phyloP scores from a whole-genome alignment of 2,329 filamentous ascomycete species.

The Fusarium continuum region DNA sequence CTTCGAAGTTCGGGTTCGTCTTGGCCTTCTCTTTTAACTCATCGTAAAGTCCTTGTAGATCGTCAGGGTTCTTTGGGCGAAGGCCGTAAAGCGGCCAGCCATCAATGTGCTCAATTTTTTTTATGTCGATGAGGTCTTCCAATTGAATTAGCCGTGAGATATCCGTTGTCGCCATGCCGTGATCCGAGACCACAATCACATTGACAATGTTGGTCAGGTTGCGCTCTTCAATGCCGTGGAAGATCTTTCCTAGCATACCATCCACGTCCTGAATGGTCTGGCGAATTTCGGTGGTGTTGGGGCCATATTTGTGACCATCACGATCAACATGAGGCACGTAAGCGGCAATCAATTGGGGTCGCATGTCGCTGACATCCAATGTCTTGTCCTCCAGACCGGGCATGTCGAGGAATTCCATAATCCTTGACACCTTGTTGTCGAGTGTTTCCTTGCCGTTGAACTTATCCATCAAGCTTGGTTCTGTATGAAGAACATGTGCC shows the following conservation, averaged over 20 bases:
- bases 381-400: constrained; percentile 73
- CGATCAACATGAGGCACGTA: constrained; percentile 94
- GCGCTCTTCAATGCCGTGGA: constrained; percentile 78
- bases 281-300: constrained; percentile 92
- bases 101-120: constrained; percentile 82
- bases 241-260: constrained; percentile 79
- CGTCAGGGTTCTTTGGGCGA: constrained; percentile 74
- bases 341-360: constrained; percentile 90
- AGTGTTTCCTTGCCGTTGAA: constrained; percentile 83
- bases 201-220: constrained; percentile 93
- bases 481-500: constrained; percentile 78
- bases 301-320: constrained; percentile 87
- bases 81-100: constrained; percentile 95
- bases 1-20: constrained; percentile 76
- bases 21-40: constrained; percentile 65
- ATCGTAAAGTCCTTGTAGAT: constrained; percentile 74
- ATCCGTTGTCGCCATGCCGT: constrained; percentile 97
- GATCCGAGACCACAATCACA: constrained; percentile 94
- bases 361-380: constrained; percentile 60
- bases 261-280: constrained; percentile 83
- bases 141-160: constrained; percentile 83
- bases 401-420: constrained; percentile 85
- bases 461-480: constrained; percentile 83
- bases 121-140: constrained; percentile 84
- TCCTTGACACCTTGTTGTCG: constrained; percentile 77